A percentile compares a stretch with the other conserved stretches of the same genome.
Conservation (phyloP, 345 rosid genomes). For the Corchorus olitorius region DNA sequence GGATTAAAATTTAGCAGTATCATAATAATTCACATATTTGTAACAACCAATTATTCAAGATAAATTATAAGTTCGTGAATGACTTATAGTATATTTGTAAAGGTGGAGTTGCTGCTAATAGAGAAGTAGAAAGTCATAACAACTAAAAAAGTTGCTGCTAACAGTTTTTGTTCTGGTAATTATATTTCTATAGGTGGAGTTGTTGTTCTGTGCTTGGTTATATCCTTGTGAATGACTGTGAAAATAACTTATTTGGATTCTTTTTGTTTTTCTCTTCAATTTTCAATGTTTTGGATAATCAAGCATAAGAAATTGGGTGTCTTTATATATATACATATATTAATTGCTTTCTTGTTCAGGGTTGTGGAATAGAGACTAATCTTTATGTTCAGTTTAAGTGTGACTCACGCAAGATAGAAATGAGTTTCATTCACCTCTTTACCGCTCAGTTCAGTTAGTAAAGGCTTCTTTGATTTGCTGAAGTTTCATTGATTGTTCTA, state of each 20-base stretch:
- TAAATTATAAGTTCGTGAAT: too few species aligned
- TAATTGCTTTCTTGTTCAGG: conserved; percentile 50
- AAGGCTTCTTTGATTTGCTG: neutral
- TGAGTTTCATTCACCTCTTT: conserved; percentile 30
- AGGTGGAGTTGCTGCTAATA: too few species aligned
- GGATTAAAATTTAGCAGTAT: neutral
- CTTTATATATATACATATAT: neutral
- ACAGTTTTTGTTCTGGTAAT: too few species aligned
- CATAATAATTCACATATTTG: neutral
- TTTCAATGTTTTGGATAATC: too few species aligned
- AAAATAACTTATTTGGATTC: too few species aligned
- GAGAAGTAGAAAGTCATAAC: too few species aligned
- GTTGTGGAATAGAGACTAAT: conserved; percentile 98
- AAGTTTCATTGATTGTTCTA: neutral
- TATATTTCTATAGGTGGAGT: too few species aligned
- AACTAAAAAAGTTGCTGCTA: too few species aligned
- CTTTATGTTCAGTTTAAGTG: conserved; percentile 96
- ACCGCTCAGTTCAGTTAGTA: neutral
- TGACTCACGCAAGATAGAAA: conserved; percentile 94
- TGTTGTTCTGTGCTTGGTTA: too few species aligned
- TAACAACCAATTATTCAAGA: neutral
- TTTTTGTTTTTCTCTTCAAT: too few species aligned
- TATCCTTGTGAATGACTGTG: too few species aligned
- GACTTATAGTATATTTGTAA: too few species aligned
- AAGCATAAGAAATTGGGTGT: neutral